A percentile compares a stretch with the other conserved stretches of the same genome.
phyloP scores from a whole-genome alignment of 768 basidiomycete species.

The Mycena kentingensis region DNA sequence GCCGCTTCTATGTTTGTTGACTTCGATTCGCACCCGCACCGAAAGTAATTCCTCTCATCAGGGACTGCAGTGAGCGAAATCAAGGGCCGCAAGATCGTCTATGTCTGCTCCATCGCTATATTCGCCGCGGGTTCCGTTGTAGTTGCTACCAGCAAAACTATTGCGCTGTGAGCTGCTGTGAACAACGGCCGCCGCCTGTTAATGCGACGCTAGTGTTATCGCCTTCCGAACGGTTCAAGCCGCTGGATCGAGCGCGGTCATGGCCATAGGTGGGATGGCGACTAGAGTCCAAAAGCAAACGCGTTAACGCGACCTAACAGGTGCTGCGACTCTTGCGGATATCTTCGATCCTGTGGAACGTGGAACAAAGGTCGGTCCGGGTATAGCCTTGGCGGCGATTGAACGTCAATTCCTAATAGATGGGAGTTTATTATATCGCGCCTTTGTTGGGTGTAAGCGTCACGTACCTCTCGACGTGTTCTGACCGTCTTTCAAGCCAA shows the following conservation, averaged over 20 bases:
- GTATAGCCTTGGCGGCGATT: not conserved
- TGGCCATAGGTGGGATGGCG: conserved; percentile 48
- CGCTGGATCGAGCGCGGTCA: conserved; percentile 65
- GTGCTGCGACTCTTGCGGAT: conserved; percentile 77
- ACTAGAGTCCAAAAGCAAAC: not conserved
- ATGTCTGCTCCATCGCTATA: conserved; percentile 51
- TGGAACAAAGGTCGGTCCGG: conserved; percentile 53
- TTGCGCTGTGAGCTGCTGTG: conserved; percentile 42
- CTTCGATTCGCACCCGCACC: no score
- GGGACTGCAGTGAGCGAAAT: conserved; percentile 75
- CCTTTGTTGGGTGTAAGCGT: conserved; percentile 66
- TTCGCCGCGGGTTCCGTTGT: conserved; percentile 58
- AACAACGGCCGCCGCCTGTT: not conserved
- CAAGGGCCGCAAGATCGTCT: conserved; percentile 70
- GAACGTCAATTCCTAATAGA: conserved; percentile 32
- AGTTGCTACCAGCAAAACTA: conserved; percentile 55
- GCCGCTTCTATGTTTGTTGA: conserved; percentile 67
- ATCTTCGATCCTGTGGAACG: conserved; percentile 75
- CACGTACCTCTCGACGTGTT: conserved; percentile 4
- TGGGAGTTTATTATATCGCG: conserved; percentile 81
- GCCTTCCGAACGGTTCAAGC: conserved; percentile 73
- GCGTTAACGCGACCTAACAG: not conserved
- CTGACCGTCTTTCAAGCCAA: conserved; percentile 15
- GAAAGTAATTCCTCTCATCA: no score
- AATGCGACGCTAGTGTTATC: conserved; percentile 43